Base-by-base conservation (phyloP, 1,284 basidiomycete genomes). In the Inonotus obliquus region DNA sequence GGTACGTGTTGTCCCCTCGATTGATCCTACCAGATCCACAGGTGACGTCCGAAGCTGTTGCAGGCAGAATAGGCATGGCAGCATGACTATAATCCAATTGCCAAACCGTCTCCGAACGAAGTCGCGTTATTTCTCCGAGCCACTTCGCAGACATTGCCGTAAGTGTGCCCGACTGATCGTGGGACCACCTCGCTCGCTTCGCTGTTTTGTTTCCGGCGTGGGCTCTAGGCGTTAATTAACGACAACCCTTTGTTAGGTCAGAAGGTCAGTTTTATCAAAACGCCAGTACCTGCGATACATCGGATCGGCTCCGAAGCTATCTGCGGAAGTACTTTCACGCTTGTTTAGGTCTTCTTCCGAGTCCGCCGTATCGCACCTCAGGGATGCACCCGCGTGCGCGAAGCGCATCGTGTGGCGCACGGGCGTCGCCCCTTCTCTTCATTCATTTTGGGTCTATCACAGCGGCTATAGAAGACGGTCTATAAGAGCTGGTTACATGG, bases 321-420 rank as follows among this genome's bases (percentile, higher is more conserved):
- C 2, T 44, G 17, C 9, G 41, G 41, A 49, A 25, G 23, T 49
- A 49, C 19, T 29, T 49, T 25, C 48, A 25, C 14, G 27, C 48
- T 49, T 49, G 4, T 23, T 35, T 2, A 7, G 3, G 17, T 29
- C 29, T 54, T 35, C 27, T 54, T n/a, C 56, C 56, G 47, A 39
- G 56, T 57, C 56, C 56, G 56, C 41, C 56, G 56, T 25, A 49
- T 58, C 56, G 56, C 56, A 17, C 45, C 4, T 44, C 41, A 44
- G 41, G 41, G 41, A 44, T 44, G 41, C 7, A 44, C 9, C 17
- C 4, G 32, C 35, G 9, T 54, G 27, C 21, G 11, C 19, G 7
- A 35, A 17, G 52, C 52, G 29, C n/a, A 35, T 17, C 14, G 17
- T 23, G 47, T 49, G 47, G 47, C 48, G 48, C 27, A 9, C 23